Base-by-base conservation (phyloP, 2,329 filamentous ascomycete species). In the Raffaelea deltoideospora region DNA sequence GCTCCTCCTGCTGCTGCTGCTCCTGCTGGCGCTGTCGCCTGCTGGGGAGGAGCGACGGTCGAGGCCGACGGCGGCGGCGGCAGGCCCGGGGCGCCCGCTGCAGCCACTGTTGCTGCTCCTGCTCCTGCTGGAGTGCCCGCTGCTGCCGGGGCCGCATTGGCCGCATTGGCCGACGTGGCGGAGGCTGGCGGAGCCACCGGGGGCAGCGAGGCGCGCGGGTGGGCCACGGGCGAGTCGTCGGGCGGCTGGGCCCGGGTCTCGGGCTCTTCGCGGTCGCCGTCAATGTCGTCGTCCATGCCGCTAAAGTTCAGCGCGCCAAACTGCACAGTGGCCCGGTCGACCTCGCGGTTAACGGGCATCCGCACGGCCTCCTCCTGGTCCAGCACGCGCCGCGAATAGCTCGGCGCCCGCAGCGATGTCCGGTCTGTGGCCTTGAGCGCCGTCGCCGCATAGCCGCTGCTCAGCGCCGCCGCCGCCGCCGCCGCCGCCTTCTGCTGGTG, bases 361-460 rank as follows among this genome's bases (percentile, higher is more conserved):
- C 94, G 86, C 29, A 98, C 90, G 41, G 90, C 85, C 62, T 98
- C 90, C 58, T 94, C 87, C 55, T 98, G 90, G 50, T 96, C 87
- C 51, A 93, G 68, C 37, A 95, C 71, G 50, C 85, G 81, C 46
- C 88, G 77, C 56, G 92, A 81, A 57, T 81, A 85, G 60, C 79
- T 87, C 17, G 84, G 73, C 37, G 76, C 77, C 42, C 88, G 81
- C 41, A 66, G 64, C 39, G 69, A 59, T 19, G 72, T 63, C 43
- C 71, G 56, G 50, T 76, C 61, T 41, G 72, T 80, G 11, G 82
- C 82, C 63, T 93, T 94, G 50, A 82, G 67, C 20, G 85, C 84
- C 34, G 78, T 80, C n/a, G 83, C 70, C 34, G 80, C 83, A 55
- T 74, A 92, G 37, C 82, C 82, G 51, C 79, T 80, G 37, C 78